Base-by-base conservation (phyloP, 208 protist species). In the Balamuthia mandrillaris region DNA sequence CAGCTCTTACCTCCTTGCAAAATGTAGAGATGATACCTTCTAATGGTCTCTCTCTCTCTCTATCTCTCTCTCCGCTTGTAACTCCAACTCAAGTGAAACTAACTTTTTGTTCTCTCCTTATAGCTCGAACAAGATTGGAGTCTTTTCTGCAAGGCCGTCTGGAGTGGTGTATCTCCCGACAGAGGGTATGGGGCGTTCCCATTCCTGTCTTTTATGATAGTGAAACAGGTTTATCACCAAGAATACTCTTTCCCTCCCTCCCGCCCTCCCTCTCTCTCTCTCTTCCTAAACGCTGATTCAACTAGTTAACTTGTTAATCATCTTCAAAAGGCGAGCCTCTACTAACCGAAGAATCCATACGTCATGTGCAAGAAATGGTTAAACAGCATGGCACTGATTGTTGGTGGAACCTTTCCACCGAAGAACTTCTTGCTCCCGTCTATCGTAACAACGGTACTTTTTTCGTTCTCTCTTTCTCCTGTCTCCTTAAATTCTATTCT, bases 91-190 rank as follows among this genome's bases (percentile, higher is more conserved):
- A n/a, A 10, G 18, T 79, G 41, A 44, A 83, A 37, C 42, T 18
- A 9, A 65, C 74, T 9, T 29, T 18, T 14, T 18, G 24, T n/a
- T 14, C 56, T 27, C 56, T n/a, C 21, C 18, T 35, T 3, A 58
- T 81, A 5, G 31, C 51, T 18, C 39, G 84, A 39, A 70, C 72
- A 29, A 78, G 92, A 16, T 86, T 95, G 47, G 70, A 81, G 18
- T 45, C 77, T 4, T 93, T 95, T 87, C 52, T 95, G 12, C 63
- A 86, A 27, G 31, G 27, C 1, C 85, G 95, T 52, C 58, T 61
- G 18, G 92, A 95, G 66, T 96, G 95, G 95, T 96, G 95, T 82
- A 94, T 96, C 21, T 93, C 88, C 21, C 66, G 95, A 21, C 95
- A 96, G 86, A 52, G 95, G 10, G 61, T 75, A 0, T 96, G 95